Evolutionary conservation across 208 protist genomes (phyloP), one percentile per base, ranked within the genome.

Genomic region (Wallacemonas sp.): DNA sequence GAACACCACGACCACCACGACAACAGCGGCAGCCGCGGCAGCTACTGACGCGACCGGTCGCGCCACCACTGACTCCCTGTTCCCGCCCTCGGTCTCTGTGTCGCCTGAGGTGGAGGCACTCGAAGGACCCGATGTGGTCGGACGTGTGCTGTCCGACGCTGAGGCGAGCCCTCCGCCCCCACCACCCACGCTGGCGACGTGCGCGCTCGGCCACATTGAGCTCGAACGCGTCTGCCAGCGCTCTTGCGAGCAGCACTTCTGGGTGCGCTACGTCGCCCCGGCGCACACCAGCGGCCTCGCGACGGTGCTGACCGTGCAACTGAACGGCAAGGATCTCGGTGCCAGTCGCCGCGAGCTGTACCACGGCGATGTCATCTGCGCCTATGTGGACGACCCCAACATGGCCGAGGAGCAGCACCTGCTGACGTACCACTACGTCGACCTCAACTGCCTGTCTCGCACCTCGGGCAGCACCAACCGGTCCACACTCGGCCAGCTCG

Each of bases 311-410:
- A 59, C 52, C n/a, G 78, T 86, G 36, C 82, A 85, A 61, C 52
- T 92, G 14, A 92, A 92, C 52, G 86, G 86, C 42, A 70, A 74
- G 50, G 76, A 64, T 48, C 46, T 89, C 22, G 77, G 67, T 12
- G 57, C 48, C 31, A 79, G 65, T 36, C 73, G 76, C 32, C 76
- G 76, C 55, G 76, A 81, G 61, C 38, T 92, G 65, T 29, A 61
- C 32, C 86, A 92, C 69, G 86, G 86, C 42, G 86, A 92, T 64
- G 86, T 89, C 20, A 36, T 92, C 16, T 82, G 74, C 52, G 72
- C 79, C 28, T 86, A 79, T 54, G 14, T 89, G 5, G 82, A 92
- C 29, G 69, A 74, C 52, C 65, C n/a, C 22, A 22, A 57, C 42
- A 41, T 25, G 7, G 7, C 26, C n/a, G 48, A 18, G 32, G 73